Percentiles rank a stretch among this genome's conserved stretches.
Conservation (phyloP, 2,329 filamentous ascomycete genomes). For the Exophiala alcalophila region DNA sequence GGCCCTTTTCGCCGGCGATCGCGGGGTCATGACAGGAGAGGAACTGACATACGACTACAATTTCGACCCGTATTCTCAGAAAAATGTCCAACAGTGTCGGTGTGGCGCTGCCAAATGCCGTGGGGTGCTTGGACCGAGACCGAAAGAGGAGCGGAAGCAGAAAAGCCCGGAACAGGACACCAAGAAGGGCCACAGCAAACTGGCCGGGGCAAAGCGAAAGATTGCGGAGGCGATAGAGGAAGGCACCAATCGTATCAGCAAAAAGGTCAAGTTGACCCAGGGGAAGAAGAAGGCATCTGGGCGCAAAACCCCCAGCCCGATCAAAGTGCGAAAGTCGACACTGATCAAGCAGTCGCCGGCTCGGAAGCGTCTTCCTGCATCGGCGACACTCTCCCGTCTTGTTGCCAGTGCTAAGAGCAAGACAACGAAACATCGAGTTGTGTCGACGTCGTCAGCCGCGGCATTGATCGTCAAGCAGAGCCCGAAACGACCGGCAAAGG, state of each 20-base stretch:
- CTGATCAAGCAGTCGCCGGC: constrained; percentile 17
- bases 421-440: constrained; percentile 16
- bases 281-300: constrained; percentile 11
- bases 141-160: constrained; percentile 48
- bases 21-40: constrained; percentile 87
- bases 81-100: constrained; percentile 62
- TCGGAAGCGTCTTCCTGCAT: constrained; percentile 11
- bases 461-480: constrained; percentile 23
- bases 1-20: constrained; percentile 90
- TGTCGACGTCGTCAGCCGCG: constrained; percentile 21
- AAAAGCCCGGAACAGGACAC: constrained; percentile 21
- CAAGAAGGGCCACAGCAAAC: constrained; percentile 20
- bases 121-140: constrained; percentile 57
- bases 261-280: constrained; percentile 20
- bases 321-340: constrained; percentile 20
- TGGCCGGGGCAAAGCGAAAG: constrained; percentile 30
- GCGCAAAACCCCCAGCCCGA: constrained; percentile 10
- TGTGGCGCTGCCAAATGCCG: constrained; percentile 61
- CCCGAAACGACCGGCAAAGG: constrained; percentile 2
- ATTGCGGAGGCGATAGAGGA: constrained; percentile 27
- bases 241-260: constrained; percentile 20
- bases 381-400: constrained; percentile 13
- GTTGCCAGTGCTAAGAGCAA: constrained; percentile 20
- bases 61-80: constrained; percentile 62
- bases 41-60: constrained; percentile 94